Conservation (phyloP, 179 eudicot genomes). For the Beta macrorhiza region DNA sequence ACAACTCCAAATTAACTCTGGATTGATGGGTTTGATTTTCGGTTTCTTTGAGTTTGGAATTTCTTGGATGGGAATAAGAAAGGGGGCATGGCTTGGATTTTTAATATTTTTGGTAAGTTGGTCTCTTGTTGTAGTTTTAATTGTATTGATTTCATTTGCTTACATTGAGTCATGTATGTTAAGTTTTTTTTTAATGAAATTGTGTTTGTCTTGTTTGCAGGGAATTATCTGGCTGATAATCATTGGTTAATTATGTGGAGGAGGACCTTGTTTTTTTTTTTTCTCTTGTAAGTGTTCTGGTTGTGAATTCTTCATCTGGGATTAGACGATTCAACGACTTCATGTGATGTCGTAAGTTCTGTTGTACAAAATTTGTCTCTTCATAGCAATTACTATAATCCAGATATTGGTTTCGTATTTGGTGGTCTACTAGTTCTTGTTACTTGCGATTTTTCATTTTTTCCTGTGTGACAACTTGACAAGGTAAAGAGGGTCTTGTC, state of each 20-base stretch:
- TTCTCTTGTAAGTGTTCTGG: not conserved
- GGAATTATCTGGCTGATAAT: constrained; percentile 25
- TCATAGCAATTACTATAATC: not conserved
- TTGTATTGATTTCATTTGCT: not conserved
- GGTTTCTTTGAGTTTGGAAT: not conserved
- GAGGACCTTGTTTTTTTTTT: not conserved
- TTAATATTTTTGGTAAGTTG: constrained; percentile 18
- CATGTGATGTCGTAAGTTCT: constrained; percentile 18
- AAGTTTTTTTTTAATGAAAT: not conserved
- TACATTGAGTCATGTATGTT: not conserved
- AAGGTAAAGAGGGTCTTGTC: not conserved
- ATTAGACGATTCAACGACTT: constrained; percentile 7
- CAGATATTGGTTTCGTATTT: not conserved
- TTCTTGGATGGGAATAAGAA: not conserved
- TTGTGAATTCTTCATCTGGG: constrained; percentile 20
- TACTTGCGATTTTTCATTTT: not conserved
- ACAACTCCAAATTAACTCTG: constrained; percentile 28
- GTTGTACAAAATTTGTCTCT: constrained; percentile 10
- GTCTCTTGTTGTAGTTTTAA: not conserved
- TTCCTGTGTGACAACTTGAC: not conserved
- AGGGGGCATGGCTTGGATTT: not conserved
- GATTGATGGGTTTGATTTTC: constrained; percentile 25
- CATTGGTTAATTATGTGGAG: constrained; percentile 19
- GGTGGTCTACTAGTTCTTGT: not conserved
- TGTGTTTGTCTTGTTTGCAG: constrained; percentile 10